phyloP scores from a whole-genome alignment of 371 early-diverging fungal genomes.

The Rhizopus arrhizus region DNA sequence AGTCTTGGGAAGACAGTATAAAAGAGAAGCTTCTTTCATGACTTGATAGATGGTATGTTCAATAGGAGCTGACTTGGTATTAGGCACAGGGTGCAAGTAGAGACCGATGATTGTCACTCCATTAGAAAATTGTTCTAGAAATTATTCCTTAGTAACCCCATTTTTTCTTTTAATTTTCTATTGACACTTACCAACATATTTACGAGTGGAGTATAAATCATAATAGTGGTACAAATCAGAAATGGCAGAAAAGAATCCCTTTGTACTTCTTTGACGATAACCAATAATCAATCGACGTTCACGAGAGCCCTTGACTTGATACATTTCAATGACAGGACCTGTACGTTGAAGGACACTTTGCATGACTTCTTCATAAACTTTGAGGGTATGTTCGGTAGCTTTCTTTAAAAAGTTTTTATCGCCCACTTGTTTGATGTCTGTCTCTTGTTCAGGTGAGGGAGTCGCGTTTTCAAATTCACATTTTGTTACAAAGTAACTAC shows the following conservation, averaged over 20 bases:
- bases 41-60: slow-evolving; percentile 93
- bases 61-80: slow-evolving; percentile 80
- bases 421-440: slow-evolving; percentile 84
- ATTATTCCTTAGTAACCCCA: neutral
- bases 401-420: slow-evolving; percentile 93
- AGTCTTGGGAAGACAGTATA: slow-evolving; percentile 95
- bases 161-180: neutral
- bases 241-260: slow-evolving; percentile 92
- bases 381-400: slow-evolving; percentile 91
- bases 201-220: slow-evolving; percentile 91
- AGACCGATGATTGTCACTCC: slow-evolving; percentile 94
- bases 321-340: slow-evolving; percentile 95
- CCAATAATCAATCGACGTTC: slow-evolving; percentile 94
- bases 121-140: slow-evolving; percentile 94
- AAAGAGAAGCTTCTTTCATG: slow-evolving; percentile 92
- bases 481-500: slow-evolving; percentile 93
- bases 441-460: slow-evolving; percentile 78
- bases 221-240: slow-evolving; percentile 98
- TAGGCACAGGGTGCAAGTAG: slow-evolving; percentile 86
- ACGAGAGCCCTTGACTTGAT: slow-evolving; percentile 80
- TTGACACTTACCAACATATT: slow-evolving; percentile 81
- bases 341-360: slow-evolving; percentile 80
- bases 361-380: slow-evolving; percentile 87
- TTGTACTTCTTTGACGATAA: slow-evolving; percentile 86
- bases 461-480: slow-evolving; percentile 87